phyloP scores from a whole-genome alignment of 2,329 filamentous ascomycete species.

The Didymella arachidicola region DNA sequence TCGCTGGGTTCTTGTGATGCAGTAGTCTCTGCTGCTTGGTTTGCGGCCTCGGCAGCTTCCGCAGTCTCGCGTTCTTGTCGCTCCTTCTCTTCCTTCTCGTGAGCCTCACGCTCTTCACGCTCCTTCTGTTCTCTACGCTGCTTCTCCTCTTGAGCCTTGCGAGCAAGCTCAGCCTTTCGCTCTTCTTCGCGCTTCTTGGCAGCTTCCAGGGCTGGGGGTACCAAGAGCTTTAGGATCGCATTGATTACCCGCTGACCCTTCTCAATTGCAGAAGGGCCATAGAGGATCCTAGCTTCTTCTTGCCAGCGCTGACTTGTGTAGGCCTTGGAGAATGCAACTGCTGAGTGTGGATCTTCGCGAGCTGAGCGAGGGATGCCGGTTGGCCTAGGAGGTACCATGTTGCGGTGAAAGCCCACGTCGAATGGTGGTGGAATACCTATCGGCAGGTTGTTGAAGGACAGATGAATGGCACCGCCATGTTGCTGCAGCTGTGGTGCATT shows the following conservation, averaged over 20 bases:
- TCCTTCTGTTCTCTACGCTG: conserved; percentile 69
- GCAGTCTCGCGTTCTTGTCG: conserved; percentile 54
- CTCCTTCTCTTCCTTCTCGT: conserved; percentile 56
- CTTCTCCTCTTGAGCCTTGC: conserved; percentile 66
- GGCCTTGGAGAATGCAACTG: conserved; percentile 76
- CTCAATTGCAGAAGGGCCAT: conserved; percentile 72
- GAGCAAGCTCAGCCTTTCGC: conserved; percentile 75
- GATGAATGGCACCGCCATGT: conserved; percentile 58
- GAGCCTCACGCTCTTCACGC: conserved; percentile 63
- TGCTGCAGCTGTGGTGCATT: conserved; percentile 41
- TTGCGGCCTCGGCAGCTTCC: conserved; percentile 47
- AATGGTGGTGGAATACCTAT: conserved; percentile 45
- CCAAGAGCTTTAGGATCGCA: conserved; percentile 74
- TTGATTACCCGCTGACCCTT: conserved; percentile 73
- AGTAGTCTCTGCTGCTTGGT: conserved; percentile 42
- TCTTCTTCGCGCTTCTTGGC: conserved; percentile 77
- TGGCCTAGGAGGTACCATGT: conserved; percentile 44
- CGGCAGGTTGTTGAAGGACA: conserved; percentile 58
- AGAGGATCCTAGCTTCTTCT: conserved; percentile 88
- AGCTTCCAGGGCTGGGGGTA: conserved; percentile 83
- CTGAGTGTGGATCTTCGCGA: conserved; percentile 71
- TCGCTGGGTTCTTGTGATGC: conserved; percentile 35
- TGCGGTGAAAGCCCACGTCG: conserved; percentile 42
- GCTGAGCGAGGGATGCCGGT: conserved; percentile 44
- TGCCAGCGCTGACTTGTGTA: conserved; percentile 81